phyloP scores from a whole-genome alignment of 352 stramenopile genomes.

The Globisporangium sylvaticum region DNA sequence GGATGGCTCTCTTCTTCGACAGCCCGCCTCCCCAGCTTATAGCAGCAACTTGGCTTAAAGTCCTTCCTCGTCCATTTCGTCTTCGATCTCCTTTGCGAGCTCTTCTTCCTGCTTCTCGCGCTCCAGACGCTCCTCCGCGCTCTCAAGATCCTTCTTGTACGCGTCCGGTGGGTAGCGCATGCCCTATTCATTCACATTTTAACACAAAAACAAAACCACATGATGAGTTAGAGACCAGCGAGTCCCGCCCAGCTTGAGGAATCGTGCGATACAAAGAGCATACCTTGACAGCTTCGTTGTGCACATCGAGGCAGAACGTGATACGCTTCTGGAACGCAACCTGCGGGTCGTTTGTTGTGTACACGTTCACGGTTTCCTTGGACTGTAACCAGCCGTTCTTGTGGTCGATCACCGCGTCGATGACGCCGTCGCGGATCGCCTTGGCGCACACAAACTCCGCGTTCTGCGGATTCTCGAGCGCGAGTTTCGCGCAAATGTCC shows the following conservation, averaged over 20 bases:
- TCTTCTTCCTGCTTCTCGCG: slow-evolving; percentile 93
- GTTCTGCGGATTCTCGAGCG: slow-evolving; percentile 88
- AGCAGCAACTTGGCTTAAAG: slow-evolving; percentile 28
- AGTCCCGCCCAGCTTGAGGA: too few relatives aligned
- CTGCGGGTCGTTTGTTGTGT: slow-evolving; percentile 93
- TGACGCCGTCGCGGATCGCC: slow-evolving; percentile 97
- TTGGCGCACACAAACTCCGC: slow-evolving; percentile 98
- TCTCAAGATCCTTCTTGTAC: slow-evolving; percentile 97
- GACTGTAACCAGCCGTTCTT: slow-evolving; percentile 92
- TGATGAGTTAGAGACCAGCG: too few relatives aligned
- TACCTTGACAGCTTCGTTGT: slow-evolving; percentile 97
- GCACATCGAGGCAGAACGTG: slow-evolving; percentile 97
- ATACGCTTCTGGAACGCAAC: slow-evolving; percentile 96
- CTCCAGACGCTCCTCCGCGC: slow-evolving; percentile 86
- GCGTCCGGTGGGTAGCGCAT: slow-evolving; percentile 98
- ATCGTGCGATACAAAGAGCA: too few relatives aligned
- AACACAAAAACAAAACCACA: not conserved
- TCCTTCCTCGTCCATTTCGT: slow-evolving; percentile 93
- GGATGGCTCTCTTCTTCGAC: not conserved
- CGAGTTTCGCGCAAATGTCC: slow-evolving; percentile 94
- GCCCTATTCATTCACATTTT: slow-evolving; percentile 23
- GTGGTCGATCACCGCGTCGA: slow-evolving; percentile 98
- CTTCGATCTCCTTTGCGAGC: slow-evolving; percentile 96
- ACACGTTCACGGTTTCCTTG: slow-evolving; percentile 84
- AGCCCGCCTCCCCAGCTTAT: not conserved